Conservation (phyloP, 495 filamentous ascomycete genomes). For the Penicillium fimorum region DNA sequence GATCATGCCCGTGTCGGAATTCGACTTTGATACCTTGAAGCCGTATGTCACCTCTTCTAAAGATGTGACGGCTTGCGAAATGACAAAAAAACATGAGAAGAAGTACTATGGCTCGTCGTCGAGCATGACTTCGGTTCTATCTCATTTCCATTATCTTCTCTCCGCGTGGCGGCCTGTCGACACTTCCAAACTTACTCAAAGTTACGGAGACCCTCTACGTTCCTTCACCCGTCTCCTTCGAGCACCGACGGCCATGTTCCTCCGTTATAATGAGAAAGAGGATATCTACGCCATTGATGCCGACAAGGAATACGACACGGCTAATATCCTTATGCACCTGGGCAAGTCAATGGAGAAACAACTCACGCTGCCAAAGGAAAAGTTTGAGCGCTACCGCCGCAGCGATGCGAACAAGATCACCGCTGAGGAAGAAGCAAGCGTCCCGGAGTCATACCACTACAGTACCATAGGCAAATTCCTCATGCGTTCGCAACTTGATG, state of each 20-base stretch:
- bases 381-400: conserved; percentile 81
- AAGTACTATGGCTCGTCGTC: conserved; percentile 95
- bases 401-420: conserved; percentile 60
- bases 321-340: conserved; percentile 83
- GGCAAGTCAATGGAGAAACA: conserved; percentile 96
- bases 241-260: conserved; percentile 74
- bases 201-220: conserved; percentile 57
- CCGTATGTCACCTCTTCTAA: conserved; percentile 86
- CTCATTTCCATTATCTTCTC: conserved; percentile 90
- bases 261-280: conserved; percentile 80
- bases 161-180: conserved; percentile 79
- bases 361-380: conserved; percentile 74
- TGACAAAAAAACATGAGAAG: conserved; percentile 65
- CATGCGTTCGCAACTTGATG: conserved; percentile 95
- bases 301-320: conserved; percentile 86
- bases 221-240: conserved; percentile 70
- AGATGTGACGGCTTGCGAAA: conserved; percentile 62
- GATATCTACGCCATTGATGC: conserved; percentile 95
- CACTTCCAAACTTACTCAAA: conserved; percentile 57
- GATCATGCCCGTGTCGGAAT: conserved; percentile 89
- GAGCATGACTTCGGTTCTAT: conserved; percentile 84
- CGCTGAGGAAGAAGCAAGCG: conserved; percentile 60
- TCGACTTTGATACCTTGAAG: conserved; percentile 84
- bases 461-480: conserved; percentile 85
- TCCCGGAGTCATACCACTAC: conserved; percentile 80